phyloP scores from a whole-genome alignment of 2,329 filamentous ascomycete species.

The Cladosporium sp. region DNA sequence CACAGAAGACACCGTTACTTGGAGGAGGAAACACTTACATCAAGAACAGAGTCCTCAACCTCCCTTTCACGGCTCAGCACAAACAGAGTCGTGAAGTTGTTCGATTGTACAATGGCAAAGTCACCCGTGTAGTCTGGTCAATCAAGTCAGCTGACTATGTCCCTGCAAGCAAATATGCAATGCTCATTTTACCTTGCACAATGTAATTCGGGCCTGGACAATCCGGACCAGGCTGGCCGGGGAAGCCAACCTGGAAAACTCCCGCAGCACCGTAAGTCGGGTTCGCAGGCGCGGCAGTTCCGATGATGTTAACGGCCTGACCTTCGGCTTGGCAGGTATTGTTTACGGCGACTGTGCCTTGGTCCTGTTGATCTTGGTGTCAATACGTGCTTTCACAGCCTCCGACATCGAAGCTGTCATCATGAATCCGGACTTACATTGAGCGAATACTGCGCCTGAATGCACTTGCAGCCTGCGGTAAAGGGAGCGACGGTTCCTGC shows the following conservation, averaged over 20 bases:
- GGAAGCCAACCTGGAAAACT: constrained; percentile 19
- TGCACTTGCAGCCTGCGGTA: constrained; percentile 21
- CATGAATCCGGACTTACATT: too few relatives aligned
- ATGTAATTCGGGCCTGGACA: constrained; percentile 23
- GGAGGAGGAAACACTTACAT: constrained; percentile 10
- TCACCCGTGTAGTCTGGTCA: constrained; percentile 12
- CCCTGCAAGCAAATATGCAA: not conserved
- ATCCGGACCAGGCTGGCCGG: constrained; percentile 16
- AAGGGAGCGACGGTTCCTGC: constrained; percentile 18
- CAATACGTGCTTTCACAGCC: not conserved
- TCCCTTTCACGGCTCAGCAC: constrained; percentile 20
- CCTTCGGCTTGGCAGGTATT: constrained; percentile 18
- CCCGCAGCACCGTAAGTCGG: constrained; percentile 19
- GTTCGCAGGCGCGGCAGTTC: constrained; percentile 18
- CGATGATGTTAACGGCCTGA: constrained; percentile 15
- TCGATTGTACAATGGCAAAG: constrained; percentile 21
- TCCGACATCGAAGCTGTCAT: too few relatives aligned
- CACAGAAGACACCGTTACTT: not conserved
- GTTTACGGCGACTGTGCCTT: constrained; percentile 20
- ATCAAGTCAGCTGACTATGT: not conserved
- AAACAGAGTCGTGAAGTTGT: constrained; percentile 21
- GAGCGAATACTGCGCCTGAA: constrained; percentile 18
- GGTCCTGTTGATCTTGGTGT: constrained; percentile 8
- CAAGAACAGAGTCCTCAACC: constrained; percentile 17
- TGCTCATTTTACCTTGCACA: not conserved